Conservation (phyloP, 306 rosid genomes). For the Rubus parviflorus region DNA sequence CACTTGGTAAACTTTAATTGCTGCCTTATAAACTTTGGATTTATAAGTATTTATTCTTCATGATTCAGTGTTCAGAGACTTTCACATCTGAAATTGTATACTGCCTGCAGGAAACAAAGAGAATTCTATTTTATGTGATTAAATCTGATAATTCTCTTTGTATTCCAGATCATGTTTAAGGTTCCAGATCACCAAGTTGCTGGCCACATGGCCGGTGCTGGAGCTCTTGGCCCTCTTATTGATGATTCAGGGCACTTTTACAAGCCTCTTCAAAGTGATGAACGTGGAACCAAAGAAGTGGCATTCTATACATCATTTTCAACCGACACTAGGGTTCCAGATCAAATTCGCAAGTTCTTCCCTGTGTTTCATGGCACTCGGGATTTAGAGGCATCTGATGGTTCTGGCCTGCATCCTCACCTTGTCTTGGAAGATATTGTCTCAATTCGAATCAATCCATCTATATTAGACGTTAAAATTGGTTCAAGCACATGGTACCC, state of each 20-base stretch:
- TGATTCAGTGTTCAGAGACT: not conserved
- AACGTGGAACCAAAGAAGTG: constrained; percentile 56
- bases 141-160: constrained; percentile 9
- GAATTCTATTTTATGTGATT: not conserved
- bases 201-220: constrained; percentile 62
- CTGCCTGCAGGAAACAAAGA: not conserved
- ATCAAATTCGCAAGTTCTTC: constrained; percentile 43
- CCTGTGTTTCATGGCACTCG: constrained; percentile 60
- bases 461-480: constrained; percentile 67
- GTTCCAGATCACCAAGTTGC: constrained; percentile 90
- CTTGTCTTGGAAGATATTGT: constrained; percentile 57
- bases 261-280: constrained; percentile 72
- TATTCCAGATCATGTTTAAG: constrained; percentile 51
- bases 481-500: constrained; percentile 86
- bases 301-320: constrained; percentile 47
- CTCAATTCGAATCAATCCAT: constrained; percentile 31
- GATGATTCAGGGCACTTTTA: constrained; percentile 76
- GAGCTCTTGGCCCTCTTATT: constrained; percentile 66
- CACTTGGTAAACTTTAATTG: not conserved
- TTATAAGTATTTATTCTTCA: not conserved
- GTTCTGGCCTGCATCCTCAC: constrained; percentile 68
- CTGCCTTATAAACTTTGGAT: too few species aligned
- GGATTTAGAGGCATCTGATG: constrained; percentile 60
- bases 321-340: constrained; percentile 36
- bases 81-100: not conserved